Evolutionary conservation across 345 rosid species (phyloP), one percentile per base, ranked within the genome.

Genomic region (Anacardium occidentale): DNA sequence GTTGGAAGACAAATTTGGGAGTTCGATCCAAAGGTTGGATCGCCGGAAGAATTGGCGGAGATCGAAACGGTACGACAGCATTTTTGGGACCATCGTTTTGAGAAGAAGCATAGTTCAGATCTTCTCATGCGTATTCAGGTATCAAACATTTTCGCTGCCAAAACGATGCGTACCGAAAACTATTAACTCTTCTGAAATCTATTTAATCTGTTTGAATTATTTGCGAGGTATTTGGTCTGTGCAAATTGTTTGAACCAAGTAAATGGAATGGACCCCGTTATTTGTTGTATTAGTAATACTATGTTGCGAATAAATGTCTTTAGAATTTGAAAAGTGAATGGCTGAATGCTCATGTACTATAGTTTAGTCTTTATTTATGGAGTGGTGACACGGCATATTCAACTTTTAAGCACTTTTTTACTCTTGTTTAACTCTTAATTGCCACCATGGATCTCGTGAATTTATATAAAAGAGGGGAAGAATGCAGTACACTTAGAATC

Each of bases 91-190:
- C 80, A 88, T 47, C 91, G 97, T 10, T 89, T 92, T 73, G 62
- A 20, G 51, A 69, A 82, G 77, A 92, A 92, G 77, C 98, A 92
- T 62, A 95, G 98, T 74, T 70, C 94, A 70, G 98, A 91, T 91
- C 88, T 88, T 55, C 83, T 92, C 17, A 92, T 89, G 99, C 93
- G 98, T 72, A 75, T 88, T 62, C 96, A 95, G 97, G 94, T 89
- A 45, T 56, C 32, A 17, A 11, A 3, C 34, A 21, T 21, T 17
- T 21, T 50, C 7, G 51, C 24, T 47, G 34, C 11, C 0, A n/a
- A 62, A 20, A 42, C 22, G 45, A 21, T 11, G 24, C 1, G 18
- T 59, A 29, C n/a, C n/a, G n/a, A n/a, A n/a, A n/a, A n/a, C n/a
- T n/a, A n/a, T n/a, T n/a, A n/a, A n/a, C n/a, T n/a, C n/a, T n/a